Evolutionary conservation across 1,284 basidiomycete species (phyloP).

Genomic region (Schizophyllum commune): DNA sequence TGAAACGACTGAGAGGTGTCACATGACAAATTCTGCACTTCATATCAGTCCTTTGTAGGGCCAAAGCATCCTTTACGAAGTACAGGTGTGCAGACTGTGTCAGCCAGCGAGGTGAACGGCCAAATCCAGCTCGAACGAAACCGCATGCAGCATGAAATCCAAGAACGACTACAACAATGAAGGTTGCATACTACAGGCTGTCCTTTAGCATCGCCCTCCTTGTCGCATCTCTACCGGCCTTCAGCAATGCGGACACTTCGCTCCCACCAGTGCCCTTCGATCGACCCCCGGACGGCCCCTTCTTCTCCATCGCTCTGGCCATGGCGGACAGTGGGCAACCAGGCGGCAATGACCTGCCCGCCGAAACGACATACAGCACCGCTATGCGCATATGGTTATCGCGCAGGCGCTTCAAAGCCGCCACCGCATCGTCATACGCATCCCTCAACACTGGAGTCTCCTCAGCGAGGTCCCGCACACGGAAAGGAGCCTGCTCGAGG

Average conservation of each 20-base stretch:
- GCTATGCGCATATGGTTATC: conserved; percentile 88
- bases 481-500: conserved; percentile 38
- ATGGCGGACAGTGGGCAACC: conserved; percentile 47
- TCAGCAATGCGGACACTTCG: conserved; percentile 72
- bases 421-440: conserved; percentile 75
- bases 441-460: conserved; percentile 49
- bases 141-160: too few relatives aligned
- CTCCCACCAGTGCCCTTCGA: conserved; percentile 86
- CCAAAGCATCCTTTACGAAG: too few relatives aligned
- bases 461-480: conserved; percentile 50
- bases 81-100: too few relatives aligned
- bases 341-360: conserved; percentile 50
- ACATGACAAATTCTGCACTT: too few relatives aligned
- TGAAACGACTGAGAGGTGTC: too few relatives aligned
- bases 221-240: conserved; percentile 85
- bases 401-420: conserved; percentile 73
- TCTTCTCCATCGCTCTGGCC: conserved; percentile 30
- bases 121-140: too few relatives aligned
- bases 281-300: conserved; percentile 24
- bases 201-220: conserved; percentile 45
- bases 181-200: neutral
- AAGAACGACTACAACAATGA: too few relatives aligned
- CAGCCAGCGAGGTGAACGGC: too few relatives aligned
- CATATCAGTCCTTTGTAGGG: too few relatives aligned
- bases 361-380: conserved; percentile 76